These are phyloP conservation scores for Salix arbutifolia DNA, from an alignment of 345 rosid genomes.

Conservation along the genomic window DNA sequence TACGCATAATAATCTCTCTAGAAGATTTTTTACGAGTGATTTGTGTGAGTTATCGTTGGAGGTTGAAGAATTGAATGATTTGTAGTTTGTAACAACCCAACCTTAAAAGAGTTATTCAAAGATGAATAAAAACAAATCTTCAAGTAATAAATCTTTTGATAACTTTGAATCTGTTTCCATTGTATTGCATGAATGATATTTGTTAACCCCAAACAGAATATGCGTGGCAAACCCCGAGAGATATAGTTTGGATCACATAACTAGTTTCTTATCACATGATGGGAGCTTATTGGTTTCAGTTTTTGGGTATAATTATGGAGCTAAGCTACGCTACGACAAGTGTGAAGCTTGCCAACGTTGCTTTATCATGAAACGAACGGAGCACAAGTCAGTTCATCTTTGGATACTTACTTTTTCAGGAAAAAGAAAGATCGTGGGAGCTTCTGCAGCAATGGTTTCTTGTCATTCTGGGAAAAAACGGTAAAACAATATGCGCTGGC, in stretches of 20 bases:
- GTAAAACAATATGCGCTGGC: background rate
- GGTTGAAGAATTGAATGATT: no score
- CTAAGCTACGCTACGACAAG: background rate
- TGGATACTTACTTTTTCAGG: background rate
- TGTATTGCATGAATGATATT: no score
- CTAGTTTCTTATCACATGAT: background rate
- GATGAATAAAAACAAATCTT: no score
- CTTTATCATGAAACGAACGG: background rate
- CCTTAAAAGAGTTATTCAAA: no score
- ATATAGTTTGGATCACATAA: background rate
- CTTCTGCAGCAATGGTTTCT: background rate
- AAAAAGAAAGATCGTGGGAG: background rate
- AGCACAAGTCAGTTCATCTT: background rate
- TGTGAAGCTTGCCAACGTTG: background rate
- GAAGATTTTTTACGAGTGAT: no score
- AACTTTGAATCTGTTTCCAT: no score
- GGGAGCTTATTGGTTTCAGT: background rate
- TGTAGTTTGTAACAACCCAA: no score
- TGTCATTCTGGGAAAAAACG: background rate
- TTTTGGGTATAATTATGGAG: background rate
- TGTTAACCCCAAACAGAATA: no score
- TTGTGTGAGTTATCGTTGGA: no score
- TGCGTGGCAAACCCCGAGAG: background rate
- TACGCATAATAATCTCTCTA: no score
- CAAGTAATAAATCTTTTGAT: no score